phyloP scores from a whole-genome alignment of 2,329 filamentous ascomycete species.

The Pleomassaria siparia region DNA sequence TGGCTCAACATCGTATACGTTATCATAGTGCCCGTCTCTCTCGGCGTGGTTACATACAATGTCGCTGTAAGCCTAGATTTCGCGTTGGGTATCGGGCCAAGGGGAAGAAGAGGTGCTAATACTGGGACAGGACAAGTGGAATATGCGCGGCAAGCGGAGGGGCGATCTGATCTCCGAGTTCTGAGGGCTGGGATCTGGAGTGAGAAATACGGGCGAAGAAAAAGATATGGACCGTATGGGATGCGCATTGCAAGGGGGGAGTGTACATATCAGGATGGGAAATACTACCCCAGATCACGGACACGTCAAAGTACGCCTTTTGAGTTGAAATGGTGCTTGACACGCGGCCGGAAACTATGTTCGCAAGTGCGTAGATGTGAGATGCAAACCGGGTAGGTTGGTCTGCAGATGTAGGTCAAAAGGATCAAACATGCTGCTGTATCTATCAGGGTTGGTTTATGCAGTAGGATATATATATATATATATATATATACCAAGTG shows the following conservation, averaged over 20 bases:
- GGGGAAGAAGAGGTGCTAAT: not conserved
- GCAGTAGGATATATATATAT: no score
- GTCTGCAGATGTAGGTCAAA: no score
- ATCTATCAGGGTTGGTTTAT: no score
- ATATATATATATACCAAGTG: no score
- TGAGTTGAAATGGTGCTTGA: no score
- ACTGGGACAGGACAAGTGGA: conserved; percentile 73
- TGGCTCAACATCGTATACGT: conserved; percentile 78
- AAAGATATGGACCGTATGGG: not conserved
- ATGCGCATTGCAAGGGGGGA: not conserved
- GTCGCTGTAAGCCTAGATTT: conserved; percentile 85
- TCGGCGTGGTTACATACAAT: conserved; percentile 73
- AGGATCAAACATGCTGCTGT: no score
- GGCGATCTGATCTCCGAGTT: conserved; percentile 83
- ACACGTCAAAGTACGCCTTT: no score
- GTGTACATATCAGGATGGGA: not conserved
- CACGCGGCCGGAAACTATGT: no score
- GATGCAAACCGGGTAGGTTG: no score
- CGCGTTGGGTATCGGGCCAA: conserved; percentile 9
- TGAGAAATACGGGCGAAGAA: not conserved
- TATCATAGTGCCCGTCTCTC: conserved; percentile 67
- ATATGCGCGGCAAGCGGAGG: conserved; percentile 82
- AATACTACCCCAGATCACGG: not conserved
- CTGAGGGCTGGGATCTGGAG: conserved; percentile 51
- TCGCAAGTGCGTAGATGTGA: no score